Base-by-base conservation (phyloP, 2,329 filamentous ascomycete species). In the Zasmidium citrigriseum region DNA sequence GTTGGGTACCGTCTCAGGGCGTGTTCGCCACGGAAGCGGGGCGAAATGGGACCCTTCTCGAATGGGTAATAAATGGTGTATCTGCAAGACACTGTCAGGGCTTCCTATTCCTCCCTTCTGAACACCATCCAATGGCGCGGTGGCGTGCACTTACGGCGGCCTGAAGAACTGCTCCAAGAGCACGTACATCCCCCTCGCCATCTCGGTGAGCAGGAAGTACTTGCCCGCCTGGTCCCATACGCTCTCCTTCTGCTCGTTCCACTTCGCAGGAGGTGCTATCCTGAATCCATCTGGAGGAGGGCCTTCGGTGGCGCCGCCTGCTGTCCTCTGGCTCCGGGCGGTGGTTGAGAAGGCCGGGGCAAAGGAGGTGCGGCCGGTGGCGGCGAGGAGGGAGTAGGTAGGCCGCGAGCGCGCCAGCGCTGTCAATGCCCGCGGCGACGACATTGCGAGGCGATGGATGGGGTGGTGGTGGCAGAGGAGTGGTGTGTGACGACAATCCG, bases 61-160 rank as follows among this genome's bases (percentile, higher is more conserved):
- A 97, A 99, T 46, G 95, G 95, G 75, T 99, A 99, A 82, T 87
- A 96, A 73, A 99, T 99, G 52, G 95, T 99, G 79, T 98, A 97
- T 70, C 93, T 96, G 70, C 24, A 41, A 16, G 20, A 58, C 21
- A 24, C n/a, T 16, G 21, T 67, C 49, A 64, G 58, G 16, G n/a
- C n/a, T n/a, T 48, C 10, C 11, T 14, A 21, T 23, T 47, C 23
- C 18, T 47, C 25, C 18, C n/a, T 46, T 18, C 14, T 41, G 5
- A 4, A 16, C 34, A 41, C 16, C n/a, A 4, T n/a, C 34, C 53
- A 53, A 60, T 64, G 58, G 57, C 51, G 57, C 55, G 18, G 22
- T 56, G 44, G 29, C 20, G 21, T 27, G 46, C 27, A 92, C 92
- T 84, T 84, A 98, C 90, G 95, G 93, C 79, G 93, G 91, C 77